Percentiles rank a stretch among this genome's conserved stretches.
These are phyloP conservation scores for Neurospora sublineolata DNA, from an alignment of 495 filamentous ascomycete genomes.

Conservation along the genomic window DNA sequence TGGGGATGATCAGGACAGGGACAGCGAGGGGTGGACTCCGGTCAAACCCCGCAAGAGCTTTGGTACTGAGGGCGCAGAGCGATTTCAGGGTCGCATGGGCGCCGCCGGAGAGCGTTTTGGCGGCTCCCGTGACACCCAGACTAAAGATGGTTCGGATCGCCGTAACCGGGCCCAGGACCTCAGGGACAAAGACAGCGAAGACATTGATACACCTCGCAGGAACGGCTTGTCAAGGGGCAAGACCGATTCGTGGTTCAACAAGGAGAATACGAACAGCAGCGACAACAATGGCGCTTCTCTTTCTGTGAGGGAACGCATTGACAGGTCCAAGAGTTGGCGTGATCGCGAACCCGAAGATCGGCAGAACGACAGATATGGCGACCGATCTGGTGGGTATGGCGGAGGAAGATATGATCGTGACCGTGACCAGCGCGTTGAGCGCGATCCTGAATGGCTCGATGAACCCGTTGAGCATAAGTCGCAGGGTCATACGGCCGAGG, in stretches of 20 bases:
- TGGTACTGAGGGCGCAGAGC: conserved; percentile 49
- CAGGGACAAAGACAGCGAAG: conserved; percentile 41
- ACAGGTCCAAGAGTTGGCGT: conserved; percentile 52
- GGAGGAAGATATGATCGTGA: conserved; percentile 49
- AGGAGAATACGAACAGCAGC: conserved; percentile 28
- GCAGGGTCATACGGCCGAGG: conserved; percentile 69
- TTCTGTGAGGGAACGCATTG: conserved; percentile 45
- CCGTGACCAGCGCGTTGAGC: conserved; percentile 52
- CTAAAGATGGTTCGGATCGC: conserved; percentile 30
- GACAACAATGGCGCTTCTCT: conserved; percentile 21
- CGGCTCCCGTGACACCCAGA: conserved; percentile 16
- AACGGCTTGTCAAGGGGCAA: conserved; percentile 39
- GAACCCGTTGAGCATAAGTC: conserved; percentile 58
- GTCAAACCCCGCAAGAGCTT: conserved; percentile 56
- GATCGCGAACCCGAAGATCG: conserved; percentile 48
- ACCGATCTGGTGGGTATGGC: conserved; percentile 26
- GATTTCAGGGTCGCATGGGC: conserved; percentile 48
- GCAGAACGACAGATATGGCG: conserved; percentile 29
- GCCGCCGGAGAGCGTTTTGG: conserved; percentile 24
- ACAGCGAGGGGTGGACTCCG: conserved; percentile 47
- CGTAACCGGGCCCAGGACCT: conserved; percentile 35
- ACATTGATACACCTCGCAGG: conserved; percentile 41
- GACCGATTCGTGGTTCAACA: conserved; percentile 32
- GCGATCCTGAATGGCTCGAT: conserved; percentile 81
- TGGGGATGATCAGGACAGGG: conserved; percentile 44